phyloP scores from a whole-genome alignment of 2,329 filamentous ascomycete genomes.

The Exophiala lecanii-corni region DNA sequence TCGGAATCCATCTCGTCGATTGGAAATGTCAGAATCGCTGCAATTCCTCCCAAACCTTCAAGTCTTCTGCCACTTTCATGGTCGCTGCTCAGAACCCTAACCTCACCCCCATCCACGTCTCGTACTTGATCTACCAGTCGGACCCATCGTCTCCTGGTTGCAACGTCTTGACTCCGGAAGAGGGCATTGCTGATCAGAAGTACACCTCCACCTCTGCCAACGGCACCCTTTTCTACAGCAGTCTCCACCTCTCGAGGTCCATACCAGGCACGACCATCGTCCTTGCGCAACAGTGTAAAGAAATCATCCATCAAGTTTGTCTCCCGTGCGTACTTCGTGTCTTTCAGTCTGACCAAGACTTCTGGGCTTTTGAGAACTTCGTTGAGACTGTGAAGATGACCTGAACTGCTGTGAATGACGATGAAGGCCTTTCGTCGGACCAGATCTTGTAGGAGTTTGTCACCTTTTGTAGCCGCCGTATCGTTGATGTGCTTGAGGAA shows the following conservation, averaged over 20 bases:
- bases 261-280: conserved; percentile 89
- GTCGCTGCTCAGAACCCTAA: conserved; percentile 81
- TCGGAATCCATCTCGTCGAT: conserved; percentile 75
- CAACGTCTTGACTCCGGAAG: conserved; percentile 77
- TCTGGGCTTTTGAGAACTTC: conserved; percentile 80
- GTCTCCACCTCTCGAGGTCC: conserved; percentile 75
- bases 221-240: conserved; percentile 80
- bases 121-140: conserved; percentile 81
- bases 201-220: conserved; percentile 78
- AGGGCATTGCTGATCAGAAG: conserved; percentile 82
- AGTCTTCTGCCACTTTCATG: conserved; percentile 89
- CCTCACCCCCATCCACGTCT: conserved; percentile 74
- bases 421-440: conserved; percentile 54
- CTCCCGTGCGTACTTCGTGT: conserved; percentile 85
- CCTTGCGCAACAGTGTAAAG: conserved; percentile 68
- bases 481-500: conserved; percentile 71
- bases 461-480: conserved; percentile 59
- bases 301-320: conserved; percentile 81
- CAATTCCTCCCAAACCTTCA: conserved; percentile 79
- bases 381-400: conserved; percentile 79
- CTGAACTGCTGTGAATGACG: conserved; percentile 78
- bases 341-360: conserved; percentile 69
- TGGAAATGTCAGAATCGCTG: conserved; percentile 85
- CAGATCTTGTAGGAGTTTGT: conserved; percentile 61
- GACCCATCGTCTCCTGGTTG: conserved; percentile 74